A percentile compares a stretch with the other conserved stretches of the same genome.
Evolutionary conservation across 2,329 filamentous ascomycete species (phyloP).

Genomic region (Alternaria burnsii): DNA sequence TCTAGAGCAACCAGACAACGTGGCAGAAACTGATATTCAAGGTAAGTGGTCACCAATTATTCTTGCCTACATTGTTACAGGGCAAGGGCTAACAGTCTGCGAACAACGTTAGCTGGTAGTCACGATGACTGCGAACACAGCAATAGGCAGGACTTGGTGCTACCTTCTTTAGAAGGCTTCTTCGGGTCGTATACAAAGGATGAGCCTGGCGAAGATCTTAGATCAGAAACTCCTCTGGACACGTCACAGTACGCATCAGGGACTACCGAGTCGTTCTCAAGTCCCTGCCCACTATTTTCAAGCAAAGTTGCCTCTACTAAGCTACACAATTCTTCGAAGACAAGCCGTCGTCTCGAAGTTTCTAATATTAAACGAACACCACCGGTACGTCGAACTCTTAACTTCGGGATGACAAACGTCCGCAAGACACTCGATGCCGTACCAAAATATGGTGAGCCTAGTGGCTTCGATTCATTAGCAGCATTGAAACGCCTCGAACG

Average conservation of each 20-base stretch:
- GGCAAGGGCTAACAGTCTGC: neutral
- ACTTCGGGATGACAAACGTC: neutral
- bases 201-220: neutral
- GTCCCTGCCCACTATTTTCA: neutral
- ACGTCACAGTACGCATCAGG: neutral
- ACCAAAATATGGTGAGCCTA: neutral
- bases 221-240: neutral
- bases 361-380: neutral
- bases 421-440: neutral
- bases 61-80: neutral
- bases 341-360: neutral
- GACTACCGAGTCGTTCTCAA: neutral
- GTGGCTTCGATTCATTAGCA: neutral
- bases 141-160: neutral
- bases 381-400: neutral
- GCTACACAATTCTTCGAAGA: neutral
- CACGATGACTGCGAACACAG: neutral
- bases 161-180: neutral
- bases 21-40: neutral
- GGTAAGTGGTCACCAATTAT: neutral
- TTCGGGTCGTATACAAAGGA: neutral
- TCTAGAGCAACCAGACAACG: neutral
- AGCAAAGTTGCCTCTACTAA: fast-evolving
- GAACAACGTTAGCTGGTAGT: neutral
- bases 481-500: neutral